These are phyloP conservation scores for Pseudopyricularia cyperi DNA, from an alignment of 2,329 filamentous ascomycete species.

Conservation along the genomic window DNA sequence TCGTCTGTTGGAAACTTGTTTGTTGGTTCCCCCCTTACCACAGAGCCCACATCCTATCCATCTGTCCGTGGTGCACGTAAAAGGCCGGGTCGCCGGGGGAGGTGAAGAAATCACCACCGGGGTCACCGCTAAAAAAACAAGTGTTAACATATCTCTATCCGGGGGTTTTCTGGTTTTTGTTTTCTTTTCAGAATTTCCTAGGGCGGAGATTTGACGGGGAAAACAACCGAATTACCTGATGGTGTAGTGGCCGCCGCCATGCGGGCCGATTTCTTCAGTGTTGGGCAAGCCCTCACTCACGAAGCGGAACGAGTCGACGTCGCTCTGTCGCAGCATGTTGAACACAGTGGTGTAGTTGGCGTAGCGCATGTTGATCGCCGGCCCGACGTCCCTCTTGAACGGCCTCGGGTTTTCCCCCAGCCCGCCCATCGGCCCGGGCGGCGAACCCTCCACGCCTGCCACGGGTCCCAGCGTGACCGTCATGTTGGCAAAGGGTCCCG, in stretches of 20 bases:
- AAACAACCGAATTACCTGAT: slow-evolving; percentile 9
- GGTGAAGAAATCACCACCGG: slow-evolving; percentile 16
- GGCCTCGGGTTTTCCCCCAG: slow-evolving; percentile 22
- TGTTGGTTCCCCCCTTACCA: slow-evolving; percentile 4
- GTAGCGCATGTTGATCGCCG: slow-evolving; percentile 15
- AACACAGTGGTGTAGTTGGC: slow-evolving; percentile 16
- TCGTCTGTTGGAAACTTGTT: neutral
- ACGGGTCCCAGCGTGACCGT: slow-evolving; percentile 20
- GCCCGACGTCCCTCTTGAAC: slow-evolving; percentile 16
- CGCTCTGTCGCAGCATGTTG: slow-evolving; percentile 16
- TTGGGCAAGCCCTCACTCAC: slow-evolving; percentile 20
- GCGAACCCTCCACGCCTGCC: slow-evolving; percentile 8
- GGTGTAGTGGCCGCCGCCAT: slow-evolving; percentile 16
- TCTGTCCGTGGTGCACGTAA: slow-evolving; percentile 7
- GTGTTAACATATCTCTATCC: too few relatives aligned
- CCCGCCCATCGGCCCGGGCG: slow-evolving; percentile 11
- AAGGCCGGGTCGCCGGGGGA: slow-evolving; percentile 12
- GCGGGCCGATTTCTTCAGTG: slow-evolving; percentile 16
- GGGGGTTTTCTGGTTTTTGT: too few relatives aligned
- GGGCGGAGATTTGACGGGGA: neutral
- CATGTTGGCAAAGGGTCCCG: slow-evolving; percentile 28
- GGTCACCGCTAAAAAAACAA: slow-evolving; percentile 12
- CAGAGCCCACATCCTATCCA: slow-evolving; percentile 7
- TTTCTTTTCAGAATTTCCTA: too few relatives aligned
- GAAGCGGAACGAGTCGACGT: slow-evolving; percentile 20